phyloP scores from a whole-genome alignment of 352 stramenopile genomes.

The Globisporangium parvum region DNA sequence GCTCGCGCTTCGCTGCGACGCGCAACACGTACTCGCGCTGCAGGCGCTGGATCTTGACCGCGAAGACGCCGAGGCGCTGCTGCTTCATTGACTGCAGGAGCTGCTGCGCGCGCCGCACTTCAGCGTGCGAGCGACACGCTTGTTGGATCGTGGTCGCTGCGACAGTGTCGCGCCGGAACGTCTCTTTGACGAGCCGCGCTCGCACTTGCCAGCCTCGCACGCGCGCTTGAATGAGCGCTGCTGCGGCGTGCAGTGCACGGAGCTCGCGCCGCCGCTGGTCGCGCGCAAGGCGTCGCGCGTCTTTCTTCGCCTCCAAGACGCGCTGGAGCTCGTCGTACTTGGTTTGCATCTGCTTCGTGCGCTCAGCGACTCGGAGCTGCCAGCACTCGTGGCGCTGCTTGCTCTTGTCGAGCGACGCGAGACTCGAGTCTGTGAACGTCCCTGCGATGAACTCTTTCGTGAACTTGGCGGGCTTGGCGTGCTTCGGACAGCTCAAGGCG shows the following conservation, averaged over 20 bases:
- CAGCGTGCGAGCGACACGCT: constrained; percentile 25
- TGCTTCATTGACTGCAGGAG: constrained; percentile 26
- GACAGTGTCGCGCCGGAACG: constrained; percentile 20
- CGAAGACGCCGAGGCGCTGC: constrained; percentile 27
- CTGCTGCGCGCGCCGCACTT: constrained; percentile 36
- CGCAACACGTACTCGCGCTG: constrained; percentile 25
- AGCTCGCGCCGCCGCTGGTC: constrained; percentile 36
- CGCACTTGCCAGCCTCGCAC: constrained; percentile 31
- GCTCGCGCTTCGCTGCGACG: constrained; percentile 22
- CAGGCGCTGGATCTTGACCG: constrained; percentile 35
- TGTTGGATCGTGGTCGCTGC: constrained; percentile 47
- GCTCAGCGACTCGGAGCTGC: constrained; percentile 44
- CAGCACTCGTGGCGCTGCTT: constrained; percentile 40
- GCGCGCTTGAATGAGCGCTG: constrained; percentile 21
- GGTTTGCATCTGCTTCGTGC: constrained; percentile 54
- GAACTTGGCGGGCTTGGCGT: constrained; percentile 33
- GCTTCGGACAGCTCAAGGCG: constrained; percentile 47
- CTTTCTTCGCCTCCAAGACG: constrained; percentile 38
- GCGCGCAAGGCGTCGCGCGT: constrained; percentile 22
- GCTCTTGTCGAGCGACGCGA: constrained; percentile 53
- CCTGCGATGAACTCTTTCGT: constrained; percentile 57
- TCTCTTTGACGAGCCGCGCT: constrained; percentile 11
- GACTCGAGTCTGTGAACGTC: constrained; percentile 39
- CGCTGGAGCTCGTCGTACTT: constrained; percentile 59
- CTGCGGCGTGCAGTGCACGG: constrained; percentile 19